Conservation (phyloP, 2,329 filamentous ascomycete species). For the Fusarium continuum region DNA sequence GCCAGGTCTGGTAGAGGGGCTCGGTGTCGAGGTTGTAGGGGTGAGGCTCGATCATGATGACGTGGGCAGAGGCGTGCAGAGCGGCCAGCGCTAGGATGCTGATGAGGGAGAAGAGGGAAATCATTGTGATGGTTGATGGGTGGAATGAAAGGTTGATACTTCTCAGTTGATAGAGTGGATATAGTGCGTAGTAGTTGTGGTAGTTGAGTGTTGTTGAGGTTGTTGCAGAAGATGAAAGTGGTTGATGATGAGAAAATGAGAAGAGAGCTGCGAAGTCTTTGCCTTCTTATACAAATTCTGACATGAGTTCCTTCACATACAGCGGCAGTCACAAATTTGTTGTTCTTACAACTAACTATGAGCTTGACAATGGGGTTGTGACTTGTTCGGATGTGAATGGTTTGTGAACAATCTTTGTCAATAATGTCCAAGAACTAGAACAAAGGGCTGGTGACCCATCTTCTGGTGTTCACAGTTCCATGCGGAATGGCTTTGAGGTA, state of each 20-base stretch:
- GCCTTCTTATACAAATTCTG: neutral
- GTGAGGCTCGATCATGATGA: conserved; percentile 44
- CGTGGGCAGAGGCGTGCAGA: conserved; percentile 13
- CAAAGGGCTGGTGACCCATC: neutral
- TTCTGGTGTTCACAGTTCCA: accelerated
- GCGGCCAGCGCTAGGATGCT: conserved; percentile 10
- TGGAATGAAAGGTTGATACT: neutral
- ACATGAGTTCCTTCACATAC: neutral
- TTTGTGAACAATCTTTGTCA: accelerated
- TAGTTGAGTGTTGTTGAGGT: neutral
- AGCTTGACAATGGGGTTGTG: neutral
- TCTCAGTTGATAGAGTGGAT: neutral
- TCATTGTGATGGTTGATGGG: neutral
- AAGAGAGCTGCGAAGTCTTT: neutral
- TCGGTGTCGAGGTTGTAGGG: conserved; percentile 43
- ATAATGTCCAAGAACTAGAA: neutral
- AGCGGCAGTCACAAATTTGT: neutral
- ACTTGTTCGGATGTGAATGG: neutral
- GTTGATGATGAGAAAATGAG: neutral
- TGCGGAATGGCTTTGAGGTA: neutral
- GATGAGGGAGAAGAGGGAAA: neutral
- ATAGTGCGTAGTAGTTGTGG: neutral
- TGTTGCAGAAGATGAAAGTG: neutral
- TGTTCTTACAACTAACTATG: neutral
- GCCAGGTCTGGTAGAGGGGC: conserved; percentile 35